Conservation (phyloP, 331 rosid genomes). For the Acacia pycnantha region DNA sequence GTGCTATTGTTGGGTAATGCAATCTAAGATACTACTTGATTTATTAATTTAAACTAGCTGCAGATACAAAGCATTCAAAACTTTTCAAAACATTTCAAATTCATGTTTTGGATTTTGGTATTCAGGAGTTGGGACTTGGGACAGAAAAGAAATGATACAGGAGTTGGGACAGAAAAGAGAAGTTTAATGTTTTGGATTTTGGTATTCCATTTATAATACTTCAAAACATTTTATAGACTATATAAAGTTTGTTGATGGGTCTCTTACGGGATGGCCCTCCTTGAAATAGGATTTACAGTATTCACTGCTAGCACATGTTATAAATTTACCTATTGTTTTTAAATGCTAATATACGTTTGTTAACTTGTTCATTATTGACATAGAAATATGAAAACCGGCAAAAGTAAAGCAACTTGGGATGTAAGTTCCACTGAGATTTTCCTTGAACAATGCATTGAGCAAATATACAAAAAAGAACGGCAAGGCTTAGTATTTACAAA, state of each 20-base stretch:
- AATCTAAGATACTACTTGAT: background rate
- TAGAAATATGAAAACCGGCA: too few species aligned
- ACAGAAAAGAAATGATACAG: background rate
- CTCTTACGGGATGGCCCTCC: background rate
- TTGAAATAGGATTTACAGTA: background rate
- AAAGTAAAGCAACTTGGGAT: too few species aligned
- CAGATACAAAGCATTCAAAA: background rate
- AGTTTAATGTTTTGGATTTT: background rate
- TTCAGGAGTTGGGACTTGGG: background rate
- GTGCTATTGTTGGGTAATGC: conserved; percentile 1
- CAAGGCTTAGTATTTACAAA: too few species aligned
- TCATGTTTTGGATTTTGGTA: background rate
- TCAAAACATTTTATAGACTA: background rate
- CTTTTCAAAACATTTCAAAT: background rate
- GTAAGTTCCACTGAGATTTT: too few species aligned
- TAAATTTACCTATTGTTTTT: background rate
- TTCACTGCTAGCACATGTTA: background rate
- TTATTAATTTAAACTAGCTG: background rate
- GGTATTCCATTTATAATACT: background rate
- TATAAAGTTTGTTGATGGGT: background rate
- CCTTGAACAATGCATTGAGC: too few species aligned
- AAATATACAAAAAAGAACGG: too few species aligned
- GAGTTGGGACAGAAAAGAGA: background rate
- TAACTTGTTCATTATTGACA: too few species aligned
- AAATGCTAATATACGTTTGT: too few species aligned